A percentile compares a stretch with the other conserved stretches of the same genome.
Conservation (phyloP, 352 stramenopile genomes). For the Phytophthora megakarya region DNA sequence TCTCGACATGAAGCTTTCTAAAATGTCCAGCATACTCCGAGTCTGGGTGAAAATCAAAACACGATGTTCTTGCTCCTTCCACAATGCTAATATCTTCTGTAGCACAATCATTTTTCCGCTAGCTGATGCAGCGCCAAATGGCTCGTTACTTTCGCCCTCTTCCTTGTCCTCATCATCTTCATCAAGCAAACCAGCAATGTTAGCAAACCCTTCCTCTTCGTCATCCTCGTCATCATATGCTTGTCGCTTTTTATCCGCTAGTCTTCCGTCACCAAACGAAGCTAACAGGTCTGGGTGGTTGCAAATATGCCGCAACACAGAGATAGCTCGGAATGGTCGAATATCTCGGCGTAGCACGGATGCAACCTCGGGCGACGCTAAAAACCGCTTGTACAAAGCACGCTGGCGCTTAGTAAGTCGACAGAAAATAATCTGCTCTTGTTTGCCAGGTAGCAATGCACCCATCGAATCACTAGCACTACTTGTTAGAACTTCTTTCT, state of each 20-base stretch:
- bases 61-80: slow-evolving; percentile 95
- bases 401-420: slow-evolving; percentile 89
- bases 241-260: slow-evolving; percentile 37
- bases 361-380: slow-evolving; percentile 93
- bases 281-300: slow-evolving; percentile 96
- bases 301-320: slow-evolving; percentile 97
- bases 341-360: slow-evolving; percentile 85
- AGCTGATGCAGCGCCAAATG: slow-evolving; percentile 58
- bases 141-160: slow-evolving; percentile 23
- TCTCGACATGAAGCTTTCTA: slow-evolving; percentile 91
- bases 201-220: slow-evolving; percentile 21
- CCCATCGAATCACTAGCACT: slow-evolving; percentile 8
- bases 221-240: slow-evolving; percentile 40
- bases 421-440: slow-evolving; percentile 99
- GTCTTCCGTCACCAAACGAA: slow-evolving; percentile 52
- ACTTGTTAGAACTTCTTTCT: slow-evolving; percentile 93
- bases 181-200: slow-evolving; percentile 19
- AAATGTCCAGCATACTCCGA: slow-evolving; percentile 97
- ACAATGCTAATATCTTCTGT: slow-evolving; percentile 94
- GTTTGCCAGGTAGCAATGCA: slow-evolving; percentile 93
- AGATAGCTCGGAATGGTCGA: slow-evolving; percentile 92
- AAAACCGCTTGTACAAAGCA: slow-evolving; percentile 91
- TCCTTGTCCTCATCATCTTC: slow-evolving; percentile 28
- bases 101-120: slow-evolving; percentile 98
- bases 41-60: slow-evolving; percentile 98